phyloP scores from a whole-genome alignment of 2,329 filamentous ascomycete genomes.

The Ophiostoma triangulosporum region DNA sequence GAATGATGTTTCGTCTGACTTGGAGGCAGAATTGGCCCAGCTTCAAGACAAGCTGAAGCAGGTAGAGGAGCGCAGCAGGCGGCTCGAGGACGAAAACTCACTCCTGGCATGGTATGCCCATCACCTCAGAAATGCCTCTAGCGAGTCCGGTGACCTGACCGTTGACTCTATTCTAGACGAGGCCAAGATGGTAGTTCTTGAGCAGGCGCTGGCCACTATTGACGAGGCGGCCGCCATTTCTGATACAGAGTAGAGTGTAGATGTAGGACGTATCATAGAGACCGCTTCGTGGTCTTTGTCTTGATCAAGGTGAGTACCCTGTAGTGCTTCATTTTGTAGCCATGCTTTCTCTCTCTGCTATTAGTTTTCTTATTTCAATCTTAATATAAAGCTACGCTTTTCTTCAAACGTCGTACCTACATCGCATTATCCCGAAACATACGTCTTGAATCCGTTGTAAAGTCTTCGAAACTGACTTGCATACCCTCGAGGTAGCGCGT shows the following conservation, averaged over 20 bases:
- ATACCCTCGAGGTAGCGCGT: no score
- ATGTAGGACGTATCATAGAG: background rate
- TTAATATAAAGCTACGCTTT: no score
- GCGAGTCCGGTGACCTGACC: background rate
- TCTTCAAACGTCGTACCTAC: no score
- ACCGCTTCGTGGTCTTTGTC: background rate
- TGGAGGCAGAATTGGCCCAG: background rate
- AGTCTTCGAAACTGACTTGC: no score
- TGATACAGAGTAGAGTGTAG: background rate
- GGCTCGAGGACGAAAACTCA: conserved; percentile 4
- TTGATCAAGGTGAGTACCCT: no score
- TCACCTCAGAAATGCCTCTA: background rate
- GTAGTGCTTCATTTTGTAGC: no score
- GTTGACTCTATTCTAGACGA: background rate
- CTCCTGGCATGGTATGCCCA: conserved; percentile 4
- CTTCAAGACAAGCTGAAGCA: background rate
- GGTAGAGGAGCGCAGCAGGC: background rate
- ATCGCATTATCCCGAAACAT: no score
- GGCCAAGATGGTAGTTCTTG: background rate
- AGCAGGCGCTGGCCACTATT: background rate
- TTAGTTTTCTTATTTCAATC: no score
- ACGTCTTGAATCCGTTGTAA: no score
- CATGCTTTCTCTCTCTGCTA: no score
- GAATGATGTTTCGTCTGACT: background rate
- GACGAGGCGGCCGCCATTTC: background rate